phyloP scores from a whole-genome alignment of 345 rosid species.

The Populus davidiana region DNA sequence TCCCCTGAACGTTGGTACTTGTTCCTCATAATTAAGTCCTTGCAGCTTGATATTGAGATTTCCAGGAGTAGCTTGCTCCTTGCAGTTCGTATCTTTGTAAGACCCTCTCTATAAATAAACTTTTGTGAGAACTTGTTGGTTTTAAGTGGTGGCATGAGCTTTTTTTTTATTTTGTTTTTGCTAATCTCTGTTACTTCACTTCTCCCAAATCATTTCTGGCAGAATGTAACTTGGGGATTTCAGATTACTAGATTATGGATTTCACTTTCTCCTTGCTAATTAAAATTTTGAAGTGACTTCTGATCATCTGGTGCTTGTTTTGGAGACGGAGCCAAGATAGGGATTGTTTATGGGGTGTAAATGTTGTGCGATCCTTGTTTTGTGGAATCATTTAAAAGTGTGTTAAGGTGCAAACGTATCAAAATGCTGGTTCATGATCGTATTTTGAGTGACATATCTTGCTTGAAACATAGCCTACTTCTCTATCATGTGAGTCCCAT shows the following conservation, averaged over 20 bases:
- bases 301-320: too few species aligned
- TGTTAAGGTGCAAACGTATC: too few species aligned
- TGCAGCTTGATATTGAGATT: not conserved
- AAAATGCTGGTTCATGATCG: not conserved
- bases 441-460: too few species aligned
- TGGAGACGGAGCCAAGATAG: too few species aligned
- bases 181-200: not conserved
- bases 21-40: not conserved
- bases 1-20: not conserved
- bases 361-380: not conserved
- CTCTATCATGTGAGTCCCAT: not conserved
- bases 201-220: not conserved
- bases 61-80: not conserved
- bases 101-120: not conserved
- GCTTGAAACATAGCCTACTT: too few species aligned
- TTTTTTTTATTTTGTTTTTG: too few species aligned
- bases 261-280: not conserved
- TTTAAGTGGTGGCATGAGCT: not conserved
- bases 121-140: not conserved
- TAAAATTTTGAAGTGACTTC: too few species aligned
- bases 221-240: too few species aligned
- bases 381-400: not conserved
- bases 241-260: not conserved
- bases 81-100: not conserved
- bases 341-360: too few species aligned